Percentiles rank a stretch among this genome's conserved stretches.
phyloP scores from a whole-genome alignment of 1,284 basidiomycete species.

The Cryptococcus sp. region DNA sequence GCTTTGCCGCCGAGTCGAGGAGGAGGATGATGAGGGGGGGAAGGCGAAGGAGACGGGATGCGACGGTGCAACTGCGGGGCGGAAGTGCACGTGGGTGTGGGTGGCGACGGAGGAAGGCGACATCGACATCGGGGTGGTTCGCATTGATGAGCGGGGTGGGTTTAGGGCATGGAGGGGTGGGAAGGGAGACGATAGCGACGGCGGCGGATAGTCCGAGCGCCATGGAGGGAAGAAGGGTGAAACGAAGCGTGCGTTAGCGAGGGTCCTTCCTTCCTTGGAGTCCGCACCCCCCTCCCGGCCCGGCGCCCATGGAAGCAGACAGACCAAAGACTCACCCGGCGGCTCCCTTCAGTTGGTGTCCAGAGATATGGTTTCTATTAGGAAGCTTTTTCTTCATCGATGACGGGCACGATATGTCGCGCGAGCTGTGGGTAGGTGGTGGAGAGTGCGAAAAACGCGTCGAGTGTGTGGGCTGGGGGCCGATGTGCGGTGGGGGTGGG shows the following conservation, averaged over 20 bases:
- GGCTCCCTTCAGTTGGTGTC: slow-evolving; percentile 29
- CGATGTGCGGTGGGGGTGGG: no score
- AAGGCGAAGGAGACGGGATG: slow-evolving; percentile 40
- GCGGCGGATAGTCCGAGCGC: neutral
- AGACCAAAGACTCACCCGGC: slow-evolving; percentile 29
- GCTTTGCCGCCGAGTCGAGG: slow-evolving; percentile 45
- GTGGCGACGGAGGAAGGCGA: neutral
- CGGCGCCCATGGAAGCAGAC: neutral
- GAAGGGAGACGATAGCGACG: neutral
- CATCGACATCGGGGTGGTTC: neutral
- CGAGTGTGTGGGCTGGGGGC: neutral
- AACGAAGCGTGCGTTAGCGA: slow-evolving; percentile 7
- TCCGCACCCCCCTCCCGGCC: neutral
- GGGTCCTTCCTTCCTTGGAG: neutral
- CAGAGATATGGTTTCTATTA: slow-evolving; percentile 38
- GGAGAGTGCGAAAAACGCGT: neutral
- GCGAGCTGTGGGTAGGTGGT: neutral
- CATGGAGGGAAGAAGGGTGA: neutral
- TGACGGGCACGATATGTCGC: slow-evolving; percentile 14
- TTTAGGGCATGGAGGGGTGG: neutral
- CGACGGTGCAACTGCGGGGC: slow-evolving; percentile 32
- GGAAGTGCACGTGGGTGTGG: neutral
- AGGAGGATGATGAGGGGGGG: slow-evolving; percentile 45
- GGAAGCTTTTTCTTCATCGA: slow-evolving; percentile 47
- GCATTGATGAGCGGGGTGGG: slow-evolving; percentile 2